These are phyloP conservation scores for Penicillium expansum DNA, from an alignment of 2,329 filamentous ascomycete species.

Conservation along the genomic window DNA sequence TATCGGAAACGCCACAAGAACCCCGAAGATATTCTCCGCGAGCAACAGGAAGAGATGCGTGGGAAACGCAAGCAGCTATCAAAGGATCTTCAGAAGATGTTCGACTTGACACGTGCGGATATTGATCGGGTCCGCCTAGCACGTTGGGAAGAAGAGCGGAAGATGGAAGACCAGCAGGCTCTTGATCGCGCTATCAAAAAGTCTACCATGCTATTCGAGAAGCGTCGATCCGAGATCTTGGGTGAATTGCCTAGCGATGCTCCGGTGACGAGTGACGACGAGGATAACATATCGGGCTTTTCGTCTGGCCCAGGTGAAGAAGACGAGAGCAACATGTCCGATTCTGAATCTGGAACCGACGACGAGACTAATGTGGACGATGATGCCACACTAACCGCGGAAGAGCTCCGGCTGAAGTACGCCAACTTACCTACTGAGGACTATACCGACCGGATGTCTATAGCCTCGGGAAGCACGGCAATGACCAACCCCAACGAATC, in stretches of 20 bases:
- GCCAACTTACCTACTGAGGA: conserved; percentile 37
- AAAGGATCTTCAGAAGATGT: conserved; percentile 61
- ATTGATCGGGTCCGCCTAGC: conserved; percentile 56
- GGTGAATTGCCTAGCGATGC: conserved; percentile 63
- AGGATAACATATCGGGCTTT: conserved; percentile 29
- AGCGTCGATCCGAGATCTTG: conserved; percentile 42
- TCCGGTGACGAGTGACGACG: conserved; percentile 64
- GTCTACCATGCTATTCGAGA: conserved; percentile 51
- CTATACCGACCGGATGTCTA: conserved; percentile 24
- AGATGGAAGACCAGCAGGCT: conserved; percentile 52
- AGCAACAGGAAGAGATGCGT: conserved; percentile 67
- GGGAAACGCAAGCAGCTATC: conserved; percentile 70
- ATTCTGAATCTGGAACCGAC: conserved; percentile 44
- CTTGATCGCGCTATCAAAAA: conserved; percentile 53
- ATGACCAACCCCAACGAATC: conserved; percentile 21
- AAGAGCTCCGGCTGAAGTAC: conserved; percentile 50
- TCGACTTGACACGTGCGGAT: conserved; percentile 57
- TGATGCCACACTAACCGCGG: conserved; percentile 47
- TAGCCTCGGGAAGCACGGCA: conserved; percentile 22
- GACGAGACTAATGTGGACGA: conserved; percentile 39
- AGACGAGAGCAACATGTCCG: conserved; percentile 52
- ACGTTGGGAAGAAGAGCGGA: conserved; percentile 58
- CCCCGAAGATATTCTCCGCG: conserved; percentile 74
- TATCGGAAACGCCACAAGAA: conserved; percentile 44
- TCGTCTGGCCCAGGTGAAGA: conserved; percentile 61